A percentile compares a stretch with the other conserved stretches of the same genome.
phyloP scores from a whole-genome alignment of 805 yeast species.

The Danielozyma ontarioensis region DNA sequence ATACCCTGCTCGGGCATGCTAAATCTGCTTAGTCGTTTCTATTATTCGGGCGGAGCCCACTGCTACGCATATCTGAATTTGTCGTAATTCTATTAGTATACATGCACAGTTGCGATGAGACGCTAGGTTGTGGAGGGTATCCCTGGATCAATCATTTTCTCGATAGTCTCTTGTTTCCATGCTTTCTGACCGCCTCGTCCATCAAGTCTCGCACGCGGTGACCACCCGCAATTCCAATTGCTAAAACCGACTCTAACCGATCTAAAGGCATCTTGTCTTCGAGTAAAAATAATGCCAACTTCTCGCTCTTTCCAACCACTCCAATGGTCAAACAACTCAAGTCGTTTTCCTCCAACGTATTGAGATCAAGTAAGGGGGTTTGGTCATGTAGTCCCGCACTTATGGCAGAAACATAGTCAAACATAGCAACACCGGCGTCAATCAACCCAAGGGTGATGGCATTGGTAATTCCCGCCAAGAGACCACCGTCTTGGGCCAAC shows the following conservation, averaged over 20 bases:
- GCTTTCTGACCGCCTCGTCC: constrained; percentile 78
- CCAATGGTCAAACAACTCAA: constrained; percentile 80
- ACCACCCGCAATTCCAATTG: constrained; percentile 83
- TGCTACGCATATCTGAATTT: no score
- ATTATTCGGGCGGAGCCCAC: no score
- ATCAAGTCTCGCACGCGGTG: constrained; percentile 76
- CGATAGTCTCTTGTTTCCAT: constrained; percentile 63
- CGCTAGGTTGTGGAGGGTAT: no score
- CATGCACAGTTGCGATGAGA: no score
- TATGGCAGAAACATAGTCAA: constrained; percentile 80
- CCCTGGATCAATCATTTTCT: no score
- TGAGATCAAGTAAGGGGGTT: constrained; percentile 74
- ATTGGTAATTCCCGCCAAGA: constrained; percentile 73
- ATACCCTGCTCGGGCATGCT: no score
- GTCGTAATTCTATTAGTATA: no score
- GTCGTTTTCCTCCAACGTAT: constrained; percentile 77
- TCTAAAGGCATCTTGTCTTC: constrained; percentile 88
- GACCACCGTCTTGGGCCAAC: constrained; percentile 85
- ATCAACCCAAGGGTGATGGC: constrained; percentile 84
- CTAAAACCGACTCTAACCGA: constrained; percentile 66
- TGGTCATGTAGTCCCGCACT: constrained; percentile 77
- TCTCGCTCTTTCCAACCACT: constrained; percentile 75
- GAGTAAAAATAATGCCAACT: constrained; percentile 66
- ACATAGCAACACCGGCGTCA: constrained; percentile 94
- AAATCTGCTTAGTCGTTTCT: no score